Percentiles rank a stretch among this genome's conserved stretches.
phyloP scores from a whole-genome alignment of 176 grass and related monocot species.

The Avena sativa region DNA sequence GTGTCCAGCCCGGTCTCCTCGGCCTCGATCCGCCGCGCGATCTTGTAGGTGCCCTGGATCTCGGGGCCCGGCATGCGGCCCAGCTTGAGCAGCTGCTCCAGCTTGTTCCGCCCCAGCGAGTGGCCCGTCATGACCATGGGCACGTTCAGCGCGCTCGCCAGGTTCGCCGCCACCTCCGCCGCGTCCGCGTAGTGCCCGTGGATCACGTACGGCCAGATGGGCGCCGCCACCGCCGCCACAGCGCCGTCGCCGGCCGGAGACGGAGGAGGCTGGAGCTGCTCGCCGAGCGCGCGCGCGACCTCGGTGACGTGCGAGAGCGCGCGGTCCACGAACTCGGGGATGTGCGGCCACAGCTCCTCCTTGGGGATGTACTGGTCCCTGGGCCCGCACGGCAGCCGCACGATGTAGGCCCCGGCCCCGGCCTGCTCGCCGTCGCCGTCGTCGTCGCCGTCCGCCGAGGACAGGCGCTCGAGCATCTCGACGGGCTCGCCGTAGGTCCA shows the following conservation, averaged over 20 bases:
- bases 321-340: constrained; percentile 95
- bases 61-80: constrained; percentile 59
- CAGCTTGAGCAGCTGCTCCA: constrained; percentile 85
- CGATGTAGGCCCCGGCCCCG: constrained; percentile 73
- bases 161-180: constrained; percentile 73
- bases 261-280: constrained; percentile 22
- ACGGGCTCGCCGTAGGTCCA: constrained; percentile 95
- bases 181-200: constrained; percentile 96
- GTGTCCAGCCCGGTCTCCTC: constrained; percentile 82
- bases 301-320: constrained; percentile 84
- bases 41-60: constrained; percentile 78
- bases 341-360: constrained; percentile 89
- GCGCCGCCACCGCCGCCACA: not conserved
- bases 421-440: not conserved
- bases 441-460: not conserved
- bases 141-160: constrained; percentile 72
- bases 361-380: constrained; percentile 81
- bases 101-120: constrained; percentile 94
- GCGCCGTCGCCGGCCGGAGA: not conserved
- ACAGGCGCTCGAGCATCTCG: constrained; percentile 63
- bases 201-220: constrained; percentile 83
- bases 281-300: constrained; percentile 74
- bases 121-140: constrained; percentile 98
- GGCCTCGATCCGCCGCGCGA: constrained; percentile 73
- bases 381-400: constrained; percentile 87